Evolutionary conservation across 2,329 filamentous ascomycete genomes (phyloP), one percentile per base, ranked within the genome.

Genomic region (Aspergillus latus): DNA sequence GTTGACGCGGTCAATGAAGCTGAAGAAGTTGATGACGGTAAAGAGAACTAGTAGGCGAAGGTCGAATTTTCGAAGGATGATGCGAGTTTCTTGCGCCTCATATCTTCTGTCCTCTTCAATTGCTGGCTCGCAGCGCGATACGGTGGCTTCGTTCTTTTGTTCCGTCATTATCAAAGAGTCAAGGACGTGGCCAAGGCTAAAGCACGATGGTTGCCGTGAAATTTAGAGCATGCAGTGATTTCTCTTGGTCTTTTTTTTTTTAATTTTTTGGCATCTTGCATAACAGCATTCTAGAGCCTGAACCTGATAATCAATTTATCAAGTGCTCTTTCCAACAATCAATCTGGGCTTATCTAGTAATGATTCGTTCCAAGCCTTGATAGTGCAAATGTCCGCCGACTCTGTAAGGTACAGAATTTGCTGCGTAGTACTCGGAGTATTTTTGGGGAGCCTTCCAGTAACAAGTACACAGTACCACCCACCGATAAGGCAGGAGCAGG

Each of bases 11-110:
- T 66, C 63, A 21, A 66, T 53, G 48, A 65, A 64, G 30, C 60
- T 59, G 49, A 57, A 53, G 4, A 73, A 67, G 46, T 74, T 73
- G 13, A 74, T 59, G 26, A 74, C 46, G 1, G 70, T 53, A 32
- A 74, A 64, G n/a, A 73, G 56, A 1, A 68, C 66, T 7, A 74
- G 64, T 5, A 74, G 64, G 8, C 68, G 62, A 21, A 62, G 62
- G 46, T 74, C 72, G 1, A 74, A 67, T 46, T 73, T 73, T 30
- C 64, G 55, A 36, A 75, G 58, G 13, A 76, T 69, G 2, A 29
- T 6, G 3, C 28, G 36, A 8, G 44, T 15, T 15, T 52, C 42
- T 16, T n/a, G 21, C 21, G 21, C 21, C 21, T 21, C 21, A 21
- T 29, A 10, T 29, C 16, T 15, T 44, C 42, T 21, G 21, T 45